Evolutionary conservation across 352 stramenopile species (phyloP), one percentile per base, ranked within the genome.

Genomic region (Globisporangium middletonii): DNA sequence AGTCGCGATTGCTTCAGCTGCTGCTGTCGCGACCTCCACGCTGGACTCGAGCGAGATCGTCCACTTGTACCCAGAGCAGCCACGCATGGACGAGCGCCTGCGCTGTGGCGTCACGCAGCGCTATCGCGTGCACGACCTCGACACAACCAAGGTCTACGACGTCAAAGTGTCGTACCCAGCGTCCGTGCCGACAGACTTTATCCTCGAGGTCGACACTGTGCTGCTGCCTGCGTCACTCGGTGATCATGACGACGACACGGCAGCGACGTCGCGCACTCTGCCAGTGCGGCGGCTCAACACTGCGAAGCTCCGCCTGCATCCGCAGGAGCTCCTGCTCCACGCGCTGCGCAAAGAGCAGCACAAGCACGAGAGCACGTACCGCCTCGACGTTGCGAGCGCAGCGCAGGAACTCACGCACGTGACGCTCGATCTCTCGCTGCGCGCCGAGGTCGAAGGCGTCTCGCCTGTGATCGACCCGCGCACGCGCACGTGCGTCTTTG

Each of bases 101-200:
- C 59, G 55, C 23, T 88, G 81, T 35, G 77, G 75, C 37, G 43
- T 72, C 7, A 67, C 67, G 15, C 74, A 82, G 50, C 43, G 80
- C 60, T 92, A 80, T 52, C 75, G 70, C 51, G 61, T 88, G n/a
- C 65, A 66, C 35, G 61, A 74, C 12, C 67, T 92, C 12, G 62
- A 77, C 4, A 67, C 72, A 0, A 23, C 27, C 59, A 68, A 60
- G 15, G 70, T 85, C 18, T 92, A 89, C 68, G 79, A 89, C 58
- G 68, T 92, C 62, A 92, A 92, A 68, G 70, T 92, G 53, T 92
- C 81, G 61, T 92, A 88, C 44, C 68, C 75, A 3, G 77, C 81
- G 3, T 77, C 77, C 6, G 57, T 84, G 19, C 81, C 81, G 2
- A 86, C 77, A 1, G 42, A 65, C 1, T 88, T 92, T 58, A 57